Percentiles rank a stretch among this genome's conserved stretches.
Conservation (phyloP, 1,284 basidiomycete species). For the Entoloma clypeatum region DNA sequence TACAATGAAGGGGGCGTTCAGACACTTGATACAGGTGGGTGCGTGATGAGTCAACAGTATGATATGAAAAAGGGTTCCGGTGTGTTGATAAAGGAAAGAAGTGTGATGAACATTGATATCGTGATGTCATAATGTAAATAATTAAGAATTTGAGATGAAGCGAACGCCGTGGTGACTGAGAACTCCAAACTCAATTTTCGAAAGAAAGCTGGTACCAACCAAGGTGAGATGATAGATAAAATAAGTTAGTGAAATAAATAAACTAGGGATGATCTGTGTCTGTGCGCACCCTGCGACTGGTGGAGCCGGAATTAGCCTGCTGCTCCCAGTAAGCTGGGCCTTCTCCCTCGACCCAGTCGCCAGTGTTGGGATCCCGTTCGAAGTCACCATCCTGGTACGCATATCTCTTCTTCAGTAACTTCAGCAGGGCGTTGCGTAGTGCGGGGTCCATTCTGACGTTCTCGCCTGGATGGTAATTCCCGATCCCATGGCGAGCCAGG, state of each 20-base stretch:
- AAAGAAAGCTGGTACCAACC: conserved; percentile 6
- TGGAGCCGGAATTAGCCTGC: conserved; percentile 32
- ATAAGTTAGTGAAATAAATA: conserved; percentile 3
- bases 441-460: conserved; percentile 83
- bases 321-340: conserved; percentile 61
- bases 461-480: conserved; percentile 78
- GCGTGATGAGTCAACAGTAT: too few relatives aligned
- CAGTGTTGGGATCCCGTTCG: conserved; percentile 58
- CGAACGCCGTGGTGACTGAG: too few relatives aligned
- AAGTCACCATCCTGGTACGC: conserved; percentile 82
- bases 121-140: conserved; percentile 8
- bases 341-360: conserved; percentile 63
- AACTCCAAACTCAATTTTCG: too few relatives aligned
- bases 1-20: too few relatives aligned
- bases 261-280: conserved; percentile 30
- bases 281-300: conserved; percentile 21
- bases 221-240: conserved; percentile 3
- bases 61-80: too few relatives aligned
- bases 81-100: neutral
- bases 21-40: too few relatives aligned
- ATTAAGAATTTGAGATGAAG: conserved; percentile 7
- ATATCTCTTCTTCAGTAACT: conserved; percentile 64
- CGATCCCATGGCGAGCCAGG: conserved; percentile 69
- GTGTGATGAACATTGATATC: conserved; percentile 1
- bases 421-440: conserved; percentile 71